Percentiles rank a stretch among this genome's conserved stretches.
phyloP scores from a whole-genome alignment of 129 eudicot species.

The Daucus carota region DNA sequence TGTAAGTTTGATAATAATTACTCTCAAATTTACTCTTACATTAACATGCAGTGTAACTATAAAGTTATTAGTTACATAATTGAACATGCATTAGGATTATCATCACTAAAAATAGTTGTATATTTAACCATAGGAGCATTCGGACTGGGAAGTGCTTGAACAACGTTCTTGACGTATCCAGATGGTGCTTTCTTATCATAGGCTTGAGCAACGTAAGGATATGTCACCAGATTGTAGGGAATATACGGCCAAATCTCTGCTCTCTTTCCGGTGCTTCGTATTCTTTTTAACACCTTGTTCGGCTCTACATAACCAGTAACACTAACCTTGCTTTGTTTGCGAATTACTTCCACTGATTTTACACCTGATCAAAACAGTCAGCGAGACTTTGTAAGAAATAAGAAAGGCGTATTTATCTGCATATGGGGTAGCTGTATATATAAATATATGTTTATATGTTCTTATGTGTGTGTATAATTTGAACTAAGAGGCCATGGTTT shows the following conservation, averaged over 20 bases:
- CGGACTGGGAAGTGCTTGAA: conserved; percentile 9
- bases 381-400: neutral
- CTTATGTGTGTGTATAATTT: neutral
- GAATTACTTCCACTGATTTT: conserved; percentile 12
- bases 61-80: too few species aligned
- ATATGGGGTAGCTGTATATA: too few species aligned
- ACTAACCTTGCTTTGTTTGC: conserved; percentile 18
- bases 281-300: conserved; percentile 12
- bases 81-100: conserved; percentile 9
- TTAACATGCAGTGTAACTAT: too few species aligned
- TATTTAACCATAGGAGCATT: neutral
- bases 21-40: too few species aligned
- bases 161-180: conserved; percentile 19
- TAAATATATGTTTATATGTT: too few species aligned
- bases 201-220: conserved; percentile 21
- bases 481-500: too few species aligned
- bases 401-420: neutral
- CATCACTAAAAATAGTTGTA: conserved; percentile 4
- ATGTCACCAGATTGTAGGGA: conserved; percentile 19
- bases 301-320: conserved; percentile 15
- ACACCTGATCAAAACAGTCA: conserved; percentile 12
- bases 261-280: conserved; percentile 18
- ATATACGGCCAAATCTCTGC: conserved; percentile 30
- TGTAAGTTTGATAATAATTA: too few species aligned
- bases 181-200: conserved; percentile 24